Percentiles rank a stretch among this genome's conserved stretches.
phyloP scores from a whole-genome alignment of 768 basidiomycete species.

The Podaxis carcinomalis region DNA sequence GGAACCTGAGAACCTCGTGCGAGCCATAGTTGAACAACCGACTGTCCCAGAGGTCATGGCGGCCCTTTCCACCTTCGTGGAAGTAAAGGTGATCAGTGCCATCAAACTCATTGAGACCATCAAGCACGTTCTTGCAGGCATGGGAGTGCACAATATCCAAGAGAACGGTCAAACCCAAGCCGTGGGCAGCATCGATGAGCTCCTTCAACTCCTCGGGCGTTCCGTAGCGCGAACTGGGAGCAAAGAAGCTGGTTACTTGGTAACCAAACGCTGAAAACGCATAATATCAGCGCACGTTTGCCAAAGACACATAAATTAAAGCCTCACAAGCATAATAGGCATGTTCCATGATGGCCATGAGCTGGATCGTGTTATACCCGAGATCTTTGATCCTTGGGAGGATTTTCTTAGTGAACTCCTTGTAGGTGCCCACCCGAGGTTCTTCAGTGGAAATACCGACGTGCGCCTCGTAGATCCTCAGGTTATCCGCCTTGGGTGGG shows the following conservation, averaged over 20 bases:
- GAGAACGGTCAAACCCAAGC: constrained; percentile 87
- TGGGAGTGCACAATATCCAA: constrained; percentile 98
- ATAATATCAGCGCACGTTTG: background rate
- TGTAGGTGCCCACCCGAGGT: constrained; percentile 87
- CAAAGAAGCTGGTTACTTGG: constrained; percentile 97
- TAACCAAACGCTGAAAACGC: constrained; percentile 83
- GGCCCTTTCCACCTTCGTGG: constrained; percentile 87
- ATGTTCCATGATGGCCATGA: constrained; percentile 99
- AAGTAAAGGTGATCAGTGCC: constrained; percentile 98
- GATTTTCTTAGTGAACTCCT: constrained; percentile 84
- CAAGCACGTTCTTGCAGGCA: constrained; percentile 95
- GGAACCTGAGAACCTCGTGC: constrained; percentile 93
- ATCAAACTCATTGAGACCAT: constrained; percentile 94
- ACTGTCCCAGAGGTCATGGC: constrained; percentile 97
- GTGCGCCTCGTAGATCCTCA: constrained; percentile 95
- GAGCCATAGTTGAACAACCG: constrained; percentile 94
- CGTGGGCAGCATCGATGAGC: constrained; percentile 92
- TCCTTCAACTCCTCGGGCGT: constrained; percentile 94
- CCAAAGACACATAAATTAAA: background rate
- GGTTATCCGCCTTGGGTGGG: constrained; percentile 59
- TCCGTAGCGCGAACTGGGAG: constrained; percentile 93
- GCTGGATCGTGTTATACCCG: constrained; percentile 95
- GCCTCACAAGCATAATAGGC: constrained; percentile 93
- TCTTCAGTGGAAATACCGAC: constrained; percentile 95
- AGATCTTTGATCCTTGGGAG: constrained; percentile 86